These are phyloP conservation scores for Pseudogymnoascus sp. DNA, from an alignment of 2,329 filamentous ascomycete genomes.

Conservation along the genomic window DNA sequence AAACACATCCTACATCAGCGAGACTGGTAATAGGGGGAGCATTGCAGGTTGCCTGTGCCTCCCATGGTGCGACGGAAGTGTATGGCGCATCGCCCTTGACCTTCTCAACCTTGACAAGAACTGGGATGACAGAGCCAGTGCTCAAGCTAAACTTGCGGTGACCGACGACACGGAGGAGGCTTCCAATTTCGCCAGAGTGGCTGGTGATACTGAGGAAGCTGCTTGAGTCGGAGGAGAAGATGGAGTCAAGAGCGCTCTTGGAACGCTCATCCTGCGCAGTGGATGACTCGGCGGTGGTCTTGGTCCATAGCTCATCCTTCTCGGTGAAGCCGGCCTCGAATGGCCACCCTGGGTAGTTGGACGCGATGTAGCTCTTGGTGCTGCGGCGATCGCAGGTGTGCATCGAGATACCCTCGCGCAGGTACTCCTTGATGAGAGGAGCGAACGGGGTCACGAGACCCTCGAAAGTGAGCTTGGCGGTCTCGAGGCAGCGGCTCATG, in stretches of 20 bases:
- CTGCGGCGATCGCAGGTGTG: conserved; percentile 61
- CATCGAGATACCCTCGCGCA: conserved; percentile 57
- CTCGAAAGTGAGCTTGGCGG: conserved; percentile 52
- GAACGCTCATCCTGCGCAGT: conserved; percentile 41
- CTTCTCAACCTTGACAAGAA: conserved; percentile 52
- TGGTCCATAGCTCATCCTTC: conserved; percentile 40
- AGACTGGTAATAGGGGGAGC: conserved; percentile 38
- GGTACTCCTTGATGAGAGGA: conserved; percentile 53
- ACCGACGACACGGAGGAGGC: conserved; percentile 45
- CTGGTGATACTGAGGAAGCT: conserved; percentile 52
- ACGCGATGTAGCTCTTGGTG: conserved; percentile 42
- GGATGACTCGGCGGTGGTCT: conserved; percentile 33
- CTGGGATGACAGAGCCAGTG: conserved; percentile 62
- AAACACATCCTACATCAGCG: conserved; percentile 10
- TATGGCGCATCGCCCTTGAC: conserved; percentile 26
- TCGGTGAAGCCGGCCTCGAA: conserved; percentile 57
- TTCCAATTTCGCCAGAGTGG: conserved; percentile 49
- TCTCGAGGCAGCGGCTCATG: conserved; percentile 52
- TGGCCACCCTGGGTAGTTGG: conserved; percentile 41
- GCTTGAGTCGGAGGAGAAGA: conserved; percentile 43
- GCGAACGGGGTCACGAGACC: conserved; percentile 48
- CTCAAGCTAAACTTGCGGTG: conserved; percentile 52
- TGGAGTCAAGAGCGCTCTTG: conserved; percentile 44
- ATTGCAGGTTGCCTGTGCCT: conserved; percentile 35
- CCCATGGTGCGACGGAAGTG: conserved; percentile 28